Evolutionary conservation across 441 rosid genomes (phyloP), one percentile per base, ranked within the genome.

Genomic region (Daphne laureola): DNA sequence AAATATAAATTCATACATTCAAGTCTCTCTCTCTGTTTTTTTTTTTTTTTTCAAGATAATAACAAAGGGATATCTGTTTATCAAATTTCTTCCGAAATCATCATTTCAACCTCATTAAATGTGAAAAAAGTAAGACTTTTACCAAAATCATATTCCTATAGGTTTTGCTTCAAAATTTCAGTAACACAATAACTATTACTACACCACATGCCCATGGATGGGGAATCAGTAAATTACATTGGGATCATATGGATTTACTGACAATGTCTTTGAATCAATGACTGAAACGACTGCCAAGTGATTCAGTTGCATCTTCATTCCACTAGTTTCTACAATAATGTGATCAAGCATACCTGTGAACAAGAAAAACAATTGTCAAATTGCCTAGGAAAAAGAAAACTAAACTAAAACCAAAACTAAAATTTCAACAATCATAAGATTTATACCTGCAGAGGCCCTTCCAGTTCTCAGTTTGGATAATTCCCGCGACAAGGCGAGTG

Each of bases 281-380:
- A 81, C 94, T 4, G 95, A 80, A 65, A 88, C 96, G 57, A 83
- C 78, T 65, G 97, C 98, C 42, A 86, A 41, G 67, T 85, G 92
- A 77, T 58, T 81, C 57, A 92, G 73, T 11, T 95, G 83, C 85
- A 84, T 70, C 78, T 89, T 92, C 12, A 81, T 69, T 7, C 92
- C 90, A 14, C 81, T 68, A 0, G 75, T 73, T 73, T 92, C 98
- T 47, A 92, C 90, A 45, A 89, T 76, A 43, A 89, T 86, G 68
- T 92, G 98, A 67, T 92, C 97, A 62, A 89, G 93, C 78, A 92
- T 88, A 65, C 96, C 95, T 88, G 77, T 15, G 47, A 64, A 59
- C 52, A 46, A 11, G 65, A 14, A 61, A 46, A 6, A 36, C 7
- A 40, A 50, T 36, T 12, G 12, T 11, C 42, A 5, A 60, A 18